Base-by-base conservation (phyloP, 257 asterid genomes). In the Prunella vulgaris region DNA sequence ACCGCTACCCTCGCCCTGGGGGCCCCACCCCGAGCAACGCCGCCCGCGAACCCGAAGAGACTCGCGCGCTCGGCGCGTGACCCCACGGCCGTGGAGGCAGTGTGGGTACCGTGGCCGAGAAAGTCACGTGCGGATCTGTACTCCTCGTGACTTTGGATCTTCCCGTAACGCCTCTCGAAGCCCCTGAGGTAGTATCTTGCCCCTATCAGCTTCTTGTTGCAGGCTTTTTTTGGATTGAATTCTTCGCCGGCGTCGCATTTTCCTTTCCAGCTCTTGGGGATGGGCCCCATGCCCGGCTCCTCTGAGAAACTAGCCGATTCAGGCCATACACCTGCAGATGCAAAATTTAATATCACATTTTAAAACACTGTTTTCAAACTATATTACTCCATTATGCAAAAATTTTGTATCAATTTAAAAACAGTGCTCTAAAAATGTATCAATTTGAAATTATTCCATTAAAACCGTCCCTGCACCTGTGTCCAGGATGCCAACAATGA, bases 301-400 rank as follows among this genome's bases (percentile, higher is more conserved):
- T 86, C 92, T 25, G 4, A 37, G 82, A 87, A 87, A 57, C 95
- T 88, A 2, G 69, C 64, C 1, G 87, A 84, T 14, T 86, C 92
- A 14, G 95, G 90, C 92, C 92, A 88, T 44, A 88, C 65, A 10
- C 95, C 94, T 82, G 33, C 3, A n/a, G n/a, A n/a, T n/a, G n/a
- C n/a, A n/a, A n/a, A n/a, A n/a, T n/a, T n/a, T n/a, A n/a, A n/a
- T n/a, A n/a, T n/a, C n/a, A n/a, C n/a, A n/a, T n/a, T n/a, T n/a
- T n/a, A n/a, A n/a, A n/a, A n/a, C n/a, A n/a, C n/a, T n/a, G n/a
- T n/a, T n/a, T n/a, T n/a, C n/a, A n/a, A n/a, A n/a, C n/a, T n/a
- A n/a, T n/a, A n/a, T n/a, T n/a, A n/a, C n/a, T n/a, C n/a, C n/a
- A n/a, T n/a, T n/a, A n/a, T n/a, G n/a, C n/a, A n/a, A n/a, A n/a